These are phyloP conservation scores for Microsporum ferrugineum DNA, from an alignment of 2,329 filamentous ascomycete genomes.

Conservation along the genomic window DNA sequence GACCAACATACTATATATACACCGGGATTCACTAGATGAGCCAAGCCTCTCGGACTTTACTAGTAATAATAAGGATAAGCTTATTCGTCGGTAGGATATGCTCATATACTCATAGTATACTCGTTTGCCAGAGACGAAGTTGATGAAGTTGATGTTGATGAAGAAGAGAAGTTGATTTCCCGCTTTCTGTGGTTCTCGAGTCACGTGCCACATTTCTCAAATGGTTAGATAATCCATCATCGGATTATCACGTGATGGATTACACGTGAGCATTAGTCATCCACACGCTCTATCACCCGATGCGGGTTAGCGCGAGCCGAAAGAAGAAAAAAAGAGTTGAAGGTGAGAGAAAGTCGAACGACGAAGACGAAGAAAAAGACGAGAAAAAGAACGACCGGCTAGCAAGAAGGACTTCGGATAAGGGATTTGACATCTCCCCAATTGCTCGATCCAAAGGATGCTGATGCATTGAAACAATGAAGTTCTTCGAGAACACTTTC, in stretches of 20 bases:
- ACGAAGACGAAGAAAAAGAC: neutral
- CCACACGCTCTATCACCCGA: neutral
- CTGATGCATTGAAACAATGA: slow-evolving; percentile 32
- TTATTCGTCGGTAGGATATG: no score
- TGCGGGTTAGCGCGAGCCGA: neutral
- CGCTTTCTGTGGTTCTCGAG: no score
- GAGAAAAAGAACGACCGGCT: neutral
- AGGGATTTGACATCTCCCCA: neutral
- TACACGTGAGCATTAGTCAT: neutral
- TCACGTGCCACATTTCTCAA: no score
- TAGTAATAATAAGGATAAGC: no score
- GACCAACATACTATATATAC: no score
- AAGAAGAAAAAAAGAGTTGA: neutral
- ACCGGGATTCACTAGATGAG: no score
- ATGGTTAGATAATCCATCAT: no score
- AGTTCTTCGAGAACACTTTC: slow-evolving; percentile 45
- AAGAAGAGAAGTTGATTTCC: no score
- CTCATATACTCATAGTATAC: no score
- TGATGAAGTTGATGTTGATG: no score
- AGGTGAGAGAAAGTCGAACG: neutral
- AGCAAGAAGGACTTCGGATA: neutral
- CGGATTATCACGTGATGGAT: neutral
- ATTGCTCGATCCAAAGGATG: slow-evolving; percentile 7
- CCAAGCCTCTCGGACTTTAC: no score
- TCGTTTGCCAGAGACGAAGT: no score